phyloP scores from a whole-genome alignment of 345 rosid genomes.

The Brassica rapa region DNA sequence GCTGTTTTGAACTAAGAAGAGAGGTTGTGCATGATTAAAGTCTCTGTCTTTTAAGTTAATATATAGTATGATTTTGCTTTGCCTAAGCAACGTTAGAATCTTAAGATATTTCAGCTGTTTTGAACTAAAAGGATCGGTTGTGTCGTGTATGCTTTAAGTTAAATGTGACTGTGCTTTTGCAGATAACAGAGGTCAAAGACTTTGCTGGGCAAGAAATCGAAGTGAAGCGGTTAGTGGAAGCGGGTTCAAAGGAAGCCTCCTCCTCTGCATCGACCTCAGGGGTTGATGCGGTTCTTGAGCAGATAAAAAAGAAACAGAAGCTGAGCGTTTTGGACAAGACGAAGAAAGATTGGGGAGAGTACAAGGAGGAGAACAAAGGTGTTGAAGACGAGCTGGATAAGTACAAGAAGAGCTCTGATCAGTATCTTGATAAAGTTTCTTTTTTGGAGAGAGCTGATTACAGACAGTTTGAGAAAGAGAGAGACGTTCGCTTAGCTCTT shows the following conservation, averaged over 20 bases:
- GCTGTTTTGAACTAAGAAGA: neutral
- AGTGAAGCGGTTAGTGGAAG: slow-evolving; percentile 10
- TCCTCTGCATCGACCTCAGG: neutral
- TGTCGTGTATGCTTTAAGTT: neutral
- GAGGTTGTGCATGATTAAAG: neutral
- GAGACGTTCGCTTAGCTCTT: slow-evolving; percentile 81
- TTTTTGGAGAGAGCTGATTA: neutral
- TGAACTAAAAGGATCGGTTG: neutral
- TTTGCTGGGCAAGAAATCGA: slow-evolving; percentile 1
- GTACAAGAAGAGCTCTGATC: slow-evolving; percentile 92
- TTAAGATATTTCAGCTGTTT: neutral
- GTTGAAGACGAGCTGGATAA: slow-evolving; percentile 79
- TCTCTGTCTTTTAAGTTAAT: neutral
- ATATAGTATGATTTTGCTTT: neutral
- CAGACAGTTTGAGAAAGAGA: slow-evolving; percentile 91
- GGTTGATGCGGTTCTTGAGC: slow-evolving; percentile 65
- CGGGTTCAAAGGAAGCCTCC: neutral
- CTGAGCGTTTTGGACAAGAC: slow-evolving; percentile 67
- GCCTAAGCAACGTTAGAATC: neutral
- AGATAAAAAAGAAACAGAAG: slow-evolving; percentile 79
- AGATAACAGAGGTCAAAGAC: slow-evolving; percentile 10
- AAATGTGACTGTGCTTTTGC: neutral
- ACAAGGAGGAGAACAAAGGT: slow-evolving; percentile 63
- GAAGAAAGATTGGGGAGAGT: slow-evolving; percentile 97
- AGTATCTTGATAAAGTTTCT: slow-evolving; percentile 63